phyloP scores from a whole-genome alignment of 2,329 filamentous ascomycete genomes.

The Bipolaris bicolor region DNA sequence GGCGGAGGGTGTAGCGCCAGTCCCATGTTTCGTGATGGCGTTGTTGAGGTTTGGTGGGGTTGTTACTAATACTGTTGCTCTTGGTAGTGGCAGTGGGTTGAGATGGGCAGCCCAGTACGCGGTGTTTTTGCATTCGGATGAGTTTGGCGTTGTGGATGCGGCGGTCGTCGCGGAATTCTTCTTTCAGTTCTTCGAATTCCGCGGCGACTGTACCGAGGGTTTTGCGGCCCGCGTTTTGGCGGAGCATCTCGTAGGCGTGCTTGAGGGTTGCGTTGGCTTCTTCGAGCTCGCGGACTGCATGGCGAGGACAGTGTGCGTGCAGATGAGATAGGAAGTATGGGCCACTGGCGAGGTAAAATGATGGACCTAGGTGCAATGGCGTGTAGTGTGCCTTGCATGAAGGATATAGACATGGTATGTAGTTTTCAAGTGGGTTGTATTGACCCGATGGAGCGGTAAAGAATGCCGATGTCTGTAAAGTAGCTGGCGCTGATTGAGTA shows the following conservation, averaged over 20 bases:
- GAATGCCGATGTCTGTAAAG: constrained; percentile 7
- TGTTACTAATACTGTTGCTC: no score
- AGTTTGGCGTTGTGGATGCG: constrained; percentile 19
- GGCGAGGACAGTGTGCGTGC: constrained; percentile 36
- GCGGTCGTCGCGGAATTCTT: constrained; percentile 23
- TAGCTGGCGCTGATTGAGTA: constrained; percentile 26
- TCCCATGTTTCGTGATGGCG: constrained; percentile 20
- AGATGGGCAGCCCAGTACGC: constrained; percentile 19
- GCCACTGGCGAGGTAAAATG: constrained; percentile 37
- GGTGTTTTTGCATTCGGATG: constrained; percentile 16
- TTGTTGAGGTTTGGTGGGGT: no score
- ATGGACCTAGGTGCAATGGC: constrained; percentile 29
- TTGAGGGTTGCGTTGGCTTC: constrained; percentile 35
- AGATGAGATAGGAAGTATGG: constrained; percentile 36
- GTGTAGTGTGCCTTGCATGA: constrained; percentile 37
- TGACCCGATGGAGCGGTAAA: constrained; percentile 19
- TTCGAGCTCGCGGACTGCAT: constrained; percentile 37
- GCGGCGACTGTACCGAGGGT: constrained; percentile 36
- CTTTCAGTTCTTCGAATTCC: constrained; percentile 36
- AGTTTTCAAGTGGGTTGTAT: constrained; percentile 41
- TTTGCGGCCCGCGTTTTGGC: constrained; percentile 43
- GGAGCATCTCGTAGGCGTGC: constrained; percentile 33
- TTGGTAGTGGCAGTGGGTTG: neutral
- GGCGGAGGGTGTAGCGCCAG: constrained; percentile 37
- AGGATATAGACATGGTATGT: constrained; percentile 37